These are phyloP conservation scores for Paramyrothecium sp. DNA, from an alignment of 2,329 filamentous ascomycete genomes.

Conservation along the genomic window DNA sequence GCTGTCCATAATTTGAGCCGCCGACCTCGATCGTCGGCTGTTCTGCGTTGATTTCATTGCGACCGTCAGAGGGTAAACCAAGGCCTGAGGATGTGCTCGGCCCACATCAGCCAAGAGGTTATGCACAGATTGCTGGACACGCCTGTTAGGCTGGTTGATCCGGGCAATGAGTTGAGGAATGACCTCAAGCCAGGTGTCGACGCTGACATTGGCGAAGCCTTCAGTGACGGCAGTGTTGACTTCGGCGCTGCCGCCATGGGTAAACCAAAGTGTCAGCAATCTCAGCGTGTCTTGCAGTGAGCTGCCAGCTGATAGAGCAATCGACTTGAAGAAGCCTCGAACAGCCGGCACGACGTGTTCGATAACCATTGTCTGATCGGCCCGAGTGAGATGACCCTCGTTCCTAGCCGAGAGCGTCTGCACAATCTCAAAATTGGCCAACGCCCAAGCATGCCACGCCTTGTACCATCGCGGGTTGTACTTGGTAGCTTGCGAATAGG, in stretches of 20 bases:
- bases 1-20: slow-evolving; percentile 92
- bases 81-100: slow-evolving; percentile 87
- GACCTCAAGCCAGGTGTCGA: slow-evolving; percentile 98
- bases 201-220: slow-evolving; percentile 86
- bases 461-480: slow-evolving; percentile 98
- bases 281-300: slow-evolving; percentile 94
- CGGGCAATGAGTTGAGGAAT: slow-evolving; percentile 96
- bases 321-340: slow-evolving; percentile 95
- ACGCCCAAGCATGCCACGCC: slow-evolving; percentile 97
- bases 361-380: slow-evolving; percentile 66
- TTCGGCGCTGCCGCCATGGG: slow-evolving; percentile 82
- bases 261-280: slow-evolving; percentile 93
- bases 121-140: slow-evolving; percentile 88
- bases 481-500: slow-evolving; percentile 87
- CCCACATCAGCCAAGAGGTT: slow-evolving; percentile 91
- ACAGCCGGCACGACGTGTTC: slow-evolving; percentile 94
- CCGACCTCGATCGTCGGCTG: slow-evolving; percentile 79
- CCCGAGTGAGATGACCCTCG: slow-evolving; percentile 46
- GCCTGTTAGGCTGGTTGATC: slow-evolving; percentile 91
- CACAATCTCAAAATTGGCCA: slow-evolving; percentile 98
- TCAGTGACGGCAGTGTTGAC: slow-evolving; percentile 88
- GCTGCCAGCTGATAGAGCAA: slow-evolving; percentile 85
- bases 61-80: slow-evolving; percentile 96
- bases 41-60: slow-evolving; percentile 93
- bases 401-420: slow-evolving; percentile 71